Percentiles rank a stretch among this genome's conserved stretches.
Conservation (phyloP, 108 stramenopile genomes). For the Conticribra weissflogii region DNA sequence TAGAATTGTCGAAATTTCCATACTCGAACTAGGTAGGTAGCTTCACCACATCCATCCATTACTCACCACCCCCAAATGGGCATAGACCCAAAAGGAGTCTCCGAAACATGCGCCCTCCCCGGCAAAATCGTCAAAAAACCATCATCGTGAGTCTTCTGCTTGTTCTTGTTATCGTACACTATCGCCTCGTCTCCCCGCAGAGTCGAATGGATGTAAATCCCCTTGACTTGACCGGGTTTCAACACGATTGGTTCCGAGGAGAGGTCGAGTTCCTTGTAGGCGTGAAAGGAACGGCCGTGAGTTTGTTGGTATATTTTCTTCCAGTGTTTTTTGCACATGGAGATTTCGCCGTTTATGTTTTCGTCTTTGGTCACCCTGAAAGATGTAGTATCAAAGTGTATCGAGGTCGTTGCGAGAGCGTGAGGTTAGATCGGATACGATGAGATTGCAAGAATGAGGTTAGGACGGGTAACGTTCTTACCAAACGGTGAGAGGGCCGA, state of each 20-base stretch:
- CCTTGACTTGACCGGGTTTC: conserved; percentile 70
- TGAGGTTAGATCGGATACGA: not conserved
- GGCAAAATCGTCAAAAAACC: conserved; percentile 68
- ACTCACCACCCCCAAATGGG: conserved; percentile 69
- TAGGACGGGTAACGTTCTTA: conserved; percentile 4
- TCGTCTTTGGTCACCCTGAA: conserved; percentile 67
- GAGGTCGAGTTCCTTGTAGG: conserved; percentile 67
- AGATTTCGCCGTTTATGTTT: conserved; percentile 39
- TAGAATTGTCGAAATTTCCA: too few relatives aligned
- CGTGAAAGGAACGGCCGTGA: conserved; percentile 53
- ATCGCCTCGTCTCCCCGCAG: conserved; percentile 77
- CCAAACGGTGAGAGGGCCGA: conserved; percentile 85
- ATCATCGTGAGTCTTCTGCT: conserved; percentile 69
- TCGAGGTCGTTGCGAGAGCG: too few relatives aligned
- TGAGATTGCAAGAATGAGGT: not conserved
- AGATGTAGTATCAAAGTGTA: too few relatives aligned
- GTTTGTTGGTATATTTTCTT: conserved; percentile 78
- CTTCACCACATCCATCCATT: not conserved
- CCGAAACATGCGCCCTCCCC: conserved; percentile 81
- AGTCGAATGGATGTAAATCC: conserved; percentile 83
- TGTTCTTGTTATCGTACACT: conserved; percentile 81
- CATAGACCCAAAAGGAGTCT: conserved; percentile 65
- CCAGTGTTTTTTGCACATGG: conserved; percentile 59
- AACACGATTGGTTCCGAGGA: conserved; percentile 65
- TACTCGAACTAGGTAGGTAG: not conserved